Evolutionary conservation across 345 rosid species (phyloP), one percentile per base, ranked within the genome.

Genomic region (Salix suchowensis): DNA sequence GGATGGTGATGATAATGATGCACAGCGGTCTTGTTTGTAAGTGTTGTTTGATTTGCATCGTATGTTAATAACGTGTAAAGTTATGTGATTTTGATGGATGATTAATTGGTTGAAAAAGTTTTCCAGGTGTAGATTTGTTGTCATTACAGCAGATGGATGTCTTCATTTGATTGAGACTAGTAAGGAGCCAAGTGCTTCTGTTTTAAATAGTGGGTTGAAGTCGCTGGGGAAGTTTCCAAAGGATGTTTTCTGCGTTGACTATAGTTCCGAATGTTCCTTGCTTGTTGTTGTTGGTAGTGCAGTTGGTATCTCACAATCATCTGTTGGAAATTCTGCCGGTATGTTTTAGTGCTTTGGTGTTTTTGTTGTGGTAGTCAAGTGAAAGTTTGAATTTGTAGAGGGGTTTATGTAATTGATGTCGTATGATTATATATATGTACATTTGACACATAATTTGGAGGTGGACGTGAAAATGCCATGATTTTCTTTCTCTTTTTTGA

Each of bases 181-280:
- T 84, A 88, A 80, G 78, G 92, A 90, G 77, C 89, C 92, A 73
- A 81, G 87, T 77, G 86, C 89, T 73, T 88, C 92, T 72, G 83
- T 85, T 82, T 82, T 88, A 68, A 87, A 74, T 73, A 76, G 81
- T 75, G 79, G 67, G 71, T 78, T 82, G 71, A 74, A 87, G 68
- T 71, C 78, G 42, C 86, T 81, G 82, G 85, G 84, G 81, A 87
- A 86, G 70, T 90, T 89, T 84, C 96, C 95, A 44, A 82, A 73
- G 76, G 83, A 88, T 76, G 87, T 87, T 84, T 84, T 87, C 83
- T 96, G 98, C 87, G 83, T 85, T 68, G 93, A 90, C 84, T 91
- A 89, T 89, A 82, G 80, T 82, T 90, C 87, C 12, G 84, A 88
- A 65, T 85, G 78, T 78, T 89, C 88, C 82, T 85, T 90, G 83